phyloP scores from a whole-genome alignment of 2,329 filamentous ascomycete species.

The Phoma herbarum region DNA sequence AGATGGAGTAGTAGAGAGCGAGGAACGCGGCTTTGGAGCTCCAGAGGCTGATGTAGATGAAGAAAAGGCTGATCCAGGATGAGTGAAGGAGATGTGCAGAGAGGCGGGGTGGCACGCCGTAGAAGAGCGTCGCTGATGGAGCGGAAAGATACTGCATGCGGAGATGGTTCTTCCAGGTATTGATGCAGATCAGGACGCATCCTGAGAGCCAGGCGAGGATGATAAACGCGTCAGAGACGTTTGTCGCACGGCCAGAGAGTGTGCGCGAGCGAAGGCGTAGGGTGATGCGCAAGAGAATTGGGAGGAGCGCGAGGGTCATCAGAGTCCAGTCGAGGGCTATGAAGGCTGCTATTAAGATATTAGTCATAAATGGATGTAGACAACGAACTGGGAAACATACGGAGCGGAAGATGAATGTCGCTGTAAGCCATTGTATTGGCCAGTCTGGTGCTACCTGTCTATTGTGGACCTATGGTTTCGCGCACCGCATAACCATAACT shows the following conservation, averaged over 20 bases:
- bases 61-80: slow-evolving; percentile 45
- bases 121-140: neutral
- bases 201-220: slow-evolving; percentile 28
- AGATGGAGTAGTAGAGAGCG: slow-evolving; percentile 44
- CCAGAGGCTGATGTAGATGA: slow-evolving; percentile 45
- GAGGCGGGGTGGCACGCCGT: slow-evolving; percentile 30
- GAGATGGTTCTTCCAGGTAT: slow-evolving; percentile 46
- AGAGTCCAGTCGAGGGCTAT: slow-evolving; percentile 40
- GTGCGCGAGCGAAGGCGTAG: slow-evolving; percentile 30
- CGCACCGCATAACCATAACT: neutral
- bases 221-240: slow-evolving; percentile 34
- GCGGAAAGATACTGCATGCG: slow-evolving; percentile 32
- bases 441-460: neutral
- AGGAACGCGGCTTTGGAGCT: slow-evolving; percentile 42
- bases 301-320: slow-evolving; percentile 40
- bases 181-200: slow-evolving; percentile 32
- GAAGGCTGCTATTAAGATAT: slow-evolving; percentile 32
- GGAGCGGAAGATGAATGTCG: slow-evolving; percentile 36
- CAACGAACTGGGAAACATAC: slow-evolving; percentile 18
- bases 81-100: slow-evolving; percentile 42
- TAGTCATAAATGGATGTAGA: neutral
- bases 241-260: slow-evolving; percentile 22
- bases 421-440: slow-evolving; percentile 28
- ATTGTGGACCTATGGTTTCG: neutral
- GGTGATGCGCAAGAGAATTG: slow-evolving; percentile 38